Evolutionary conservation across 202 grass and related monocot genomes (phyloP).

Genomic region (Panicum hallii): DNA sequence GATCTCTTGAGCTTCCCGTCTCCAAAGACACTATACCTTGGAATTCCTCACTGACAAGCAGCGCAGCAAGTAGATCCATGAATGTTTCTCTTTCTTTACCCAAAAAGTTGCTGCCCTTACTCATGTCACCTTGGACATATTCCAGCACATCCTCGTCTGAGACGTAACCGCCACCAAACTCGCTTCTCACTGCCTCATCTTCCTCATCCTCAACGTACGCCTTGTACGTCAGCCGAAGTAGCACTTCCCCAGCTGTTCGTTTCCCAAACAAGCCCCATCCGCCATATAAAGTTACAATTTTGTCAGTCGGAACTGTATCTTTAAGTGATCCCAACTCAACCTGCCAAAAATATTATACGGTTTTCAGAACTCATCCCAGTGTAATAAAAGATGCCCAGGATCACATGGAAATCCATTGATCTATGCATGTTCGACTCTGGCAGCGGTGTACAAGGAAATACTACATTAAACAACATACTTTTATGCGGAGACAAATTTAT

Average conservation of each 20-base stretch:
- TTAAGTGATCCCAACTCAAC: slow-evolving; percentile 91
- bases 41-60: slow-evolving; percentile 99
- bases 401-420: not conserved
- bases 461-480: not conserved
- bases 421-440: not conserved
- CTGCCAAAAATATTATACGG: slow-evolving; percentile 45
- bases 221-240: slow-evolving; percentile 92
- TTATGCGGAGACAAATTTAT: not conserved
- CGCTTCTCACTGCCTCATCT: slow-evolving; percentile 61
- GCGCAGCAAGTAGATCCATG: slow-evolving; percentile 87
- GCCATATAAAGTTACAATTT: slow-evolving; percentile 73
- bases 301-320: slow-evolving; percentile 95
- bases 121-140: slow-evolving; percentile 38
- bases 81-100: slow-evolving; percentile 85
- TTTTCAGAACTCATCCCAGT: slow-evolving; percentile 1
- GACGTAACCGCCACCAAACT: slow-evolving; percentile 40
- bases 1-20: slow-evolving; percentile 54
- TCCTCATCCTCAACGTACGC: slow-evolving; percentile 97
- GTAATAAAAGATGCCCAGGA: not conserved
- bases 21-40: slow-evolving; percentile 90
- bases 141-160: slow-evolving; percentile 72
- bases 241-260: slow-evolving; percentile 68
- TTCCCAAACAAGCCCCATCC: slow-evolving; percentile 75
- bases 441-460: not conserved
- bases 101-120: slow-evolving; percentile 23